Evolutionary conservation across 2,329 filamentous ascomycete genomes (phyloP).

Genomic region (Mariannaea sp.): DNA sequence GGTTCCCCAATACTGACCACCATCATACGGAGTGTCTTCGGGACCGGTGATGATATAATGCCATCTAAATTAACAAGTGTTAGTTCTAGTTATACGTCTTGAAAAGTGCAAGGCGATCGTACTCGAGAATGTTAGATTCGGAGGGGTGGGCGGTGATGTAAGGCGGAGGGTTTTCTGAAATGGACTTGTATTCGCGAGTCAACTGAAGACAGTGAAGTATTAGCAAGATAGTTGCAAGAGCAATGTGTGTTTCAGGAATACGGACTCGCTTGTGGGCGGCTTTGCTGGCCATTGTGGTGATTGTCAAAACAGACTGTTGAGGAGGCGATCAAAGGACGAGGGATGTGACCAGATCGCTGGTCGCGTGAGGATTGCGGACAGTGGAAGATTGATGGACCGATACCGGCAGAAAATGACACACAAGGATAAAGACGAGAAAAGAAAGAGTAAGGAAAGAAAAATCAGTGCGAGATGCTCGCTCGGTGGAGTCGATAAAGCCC

Average conservation of each 20-base stretch:
- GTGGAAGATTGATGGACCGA: neutral
- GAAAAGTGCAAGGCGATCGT: slow-evolving; percentile 42
- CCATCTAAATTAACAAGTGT: slow-evolving; percentile 62
- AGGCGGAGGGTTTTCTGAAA: slow-evolving; percentile 77
- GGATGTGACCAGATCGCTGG: slow-evolving; percentile 36
- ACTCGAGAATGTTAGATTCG: slow-evolving; percentile 90
- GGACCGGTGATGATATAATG: slow-evolving; percentile 96
- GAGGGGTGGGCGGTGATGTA: slow-evolving; percentile 90
- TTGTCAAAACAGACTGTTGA: slow-evolving; percentile 2
- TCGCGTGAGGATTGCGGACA: slow-evolving; percentile 27
- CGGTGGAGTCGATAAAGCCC: slow-evolving; percentile 3
- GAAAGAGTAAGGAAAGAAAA: slow-evolving; percentile 11
- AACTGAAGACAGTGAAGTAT: slow-evolving; percentile 47
- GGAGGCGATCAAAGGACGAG: slow-evolving; percentile 1
- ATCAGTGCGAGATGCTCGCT: slow-evolving; percentile 8
- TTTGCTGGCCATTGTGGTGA: slow-evolving; percentile 66
- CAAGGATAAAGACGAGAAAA: neutral
- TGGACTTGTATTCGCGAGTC: slow-evolving; percentile 66
- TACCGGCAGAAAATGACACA: neutral
- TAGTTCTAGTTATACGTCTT: slow-evolving; percentile 4
- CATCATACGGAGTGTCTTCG: slow-evolving; percentile 89
- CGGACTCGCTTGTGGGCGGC: slow-evolving; percentile 73
- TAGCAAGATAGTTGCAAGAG: slow-evolving; percentile 25
- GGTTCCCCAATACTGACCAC: slow-evolving; percentile 98
- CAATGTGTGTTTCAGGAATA: slow-evolving; percentile 12